Conservation (phyloP, 2,329 filamentous ascomycete species). For the Venturia pyrina region DNA sequence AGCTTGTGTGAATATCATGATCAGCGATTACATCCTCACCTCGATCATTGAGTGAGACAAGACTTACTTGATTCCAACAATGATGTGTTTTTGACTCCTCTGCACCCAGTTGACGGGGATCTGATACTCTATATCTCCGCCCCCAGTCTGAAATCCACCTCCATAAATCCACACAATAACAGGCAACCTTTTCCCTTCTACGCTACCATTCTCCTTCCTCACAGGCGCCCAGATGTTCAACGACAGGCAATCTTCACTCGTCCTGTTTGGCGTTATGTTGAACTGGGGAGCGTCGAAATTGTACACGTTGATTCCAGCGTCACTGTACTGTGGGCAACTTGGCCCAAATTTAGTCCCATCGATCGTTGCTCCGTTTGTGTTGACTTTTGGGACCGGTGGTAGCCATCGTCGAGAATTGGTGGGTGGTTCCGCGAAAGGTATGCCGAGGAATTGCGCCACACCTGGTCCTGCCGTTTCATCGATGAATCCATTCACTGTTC, state of each 20-base stretch:
- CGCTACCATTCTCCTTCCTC: not conserved
- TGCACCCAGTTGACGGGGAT: constrained; percentile 35
- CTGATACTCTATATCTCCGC: constrained; percentile 16
- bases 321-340: not conserved
- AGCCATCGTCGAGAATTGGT: constrained; percentile 49
- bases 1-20: constrained; percentile 21
- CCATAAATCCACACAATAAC: constrained; percentile 11
- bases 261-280: not conserved
- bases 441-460: constrained; percentile 30
- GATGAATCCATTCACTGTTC: not conserved
- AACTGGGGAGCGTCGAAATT: not conserved
- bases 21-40: not conserved
- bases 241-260: not conserved
- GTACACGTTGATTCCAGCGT: not conserved
- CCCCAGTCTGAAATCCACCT: constrained; percentile 7
- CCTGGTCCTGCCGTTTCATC: not conserved
- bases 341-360: not conserved
- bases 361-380: not conserved
- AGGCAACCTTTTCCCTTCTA: not conserved
- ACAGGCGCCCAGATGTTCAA: constrained; percentile 7
- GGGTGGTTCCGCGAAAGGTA: constrained; percentile 52
- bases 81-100: constrained; percentile 30
- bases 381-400: constrained; percentile 43
- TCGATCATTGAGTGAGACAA: not conserved
- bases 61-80: constrained; percentile 27